A percentile compares a stretch with the other conserved stretches of the same genome.
Conservation (phyloP, 257 asterid genomes). For the Jacaranda mimosifolia region DNA sequence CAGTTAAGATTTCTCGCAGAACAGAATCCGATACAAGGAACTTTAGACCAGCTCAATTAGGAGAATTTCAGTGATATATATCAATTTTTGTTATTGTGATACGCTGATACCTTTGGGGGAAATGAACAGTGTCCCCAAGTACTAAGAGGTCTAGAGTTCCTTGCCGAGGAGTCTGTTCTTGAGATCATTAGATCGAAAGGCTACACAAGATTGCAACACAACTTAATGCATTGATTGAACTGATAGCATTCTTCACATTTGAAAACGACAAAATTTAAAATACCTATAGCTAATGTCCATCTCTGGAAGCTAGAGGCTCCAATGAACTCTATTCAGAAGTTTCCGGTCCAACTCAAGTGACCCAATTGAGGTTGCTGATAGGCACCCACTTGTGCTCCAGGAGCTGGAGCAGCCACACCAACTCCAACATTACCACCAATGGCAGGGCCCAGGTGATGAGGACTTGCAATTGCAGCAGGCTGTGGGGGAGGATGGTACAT, state of each 20-base stretch:
- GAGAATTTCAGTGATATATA: neutral
- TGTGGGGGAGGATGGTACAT: slow-evolving; percentile 80
- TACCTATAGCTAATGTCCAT: slow-evolving; percentile 51
- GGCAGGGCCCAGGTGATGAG: slow-evolving; percentile 83
- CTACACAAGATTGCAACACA: slow-evolving; percentile 36
- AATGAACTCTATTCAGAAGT: slow-evolving; percentile 62
- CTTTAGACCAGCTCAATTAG: neutral
- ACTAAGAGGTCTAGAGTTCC: slow-evolving; percentile 18
- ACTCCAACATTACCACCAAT: slow-evolving; percentile 82
- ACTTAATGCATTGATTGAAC: slow-evolving; percentile 57
- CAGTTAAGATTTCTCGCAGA: slow-evolving; percentile 5
- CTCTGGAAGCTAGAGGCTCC: slow-evolving; percentile 45
- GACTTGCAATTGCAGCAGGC: slow-evolving; percentile 70
- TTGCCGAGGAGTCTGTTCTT: slow-evolving; percentile 11
- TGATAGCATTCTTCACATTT: slow-evolving; percentile 52
- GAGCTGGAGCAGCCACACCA: slow-evolving; percentile 81
- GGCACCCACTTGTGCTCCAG: slow-evolving; percentile 83
- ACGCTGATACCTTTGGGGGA: neutral
- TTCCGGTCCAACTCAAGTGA: slow-evolving; percentile 88
- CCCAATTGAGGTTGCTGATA: slow-evolving; percentile 96
- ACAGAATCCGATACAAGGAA: slow-evolving; percentile 16
- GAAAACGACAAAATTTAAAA: slow-evolving; percentile 52
- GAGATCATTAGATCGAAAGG: slow-evolving; percentile 19
- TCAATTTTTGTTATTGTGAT: too few relatives aligned
- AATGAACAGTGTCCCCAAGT: neutral